A percentile compares a stretch with the other conserved stretches of the same genome.
Evolutionary conservation across 1,139 yeast genomes (phyloP).

Genomic region (Pichia sp.): DNA sequence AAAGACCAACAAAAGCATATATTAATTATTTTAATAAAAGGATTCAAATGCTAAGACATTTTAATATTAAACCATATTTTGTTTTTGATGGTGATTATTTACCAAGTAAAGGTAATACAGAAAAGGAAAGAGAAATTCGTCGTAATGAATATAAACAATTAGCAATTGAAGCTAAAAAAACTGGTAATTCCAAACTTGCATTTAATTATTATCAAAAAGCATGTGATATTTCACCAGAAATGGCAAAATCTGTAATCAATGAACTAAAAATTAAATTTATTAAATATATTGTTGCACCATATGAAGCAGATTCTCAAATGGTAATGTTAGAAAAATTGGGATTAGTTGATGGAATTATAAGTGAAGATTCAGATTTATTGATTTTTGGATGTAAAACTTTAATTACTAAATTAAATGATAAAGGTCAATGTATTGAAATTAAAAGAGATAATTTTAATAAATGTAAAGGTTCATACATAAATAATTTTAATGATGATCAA

Average conservation of each 20-base stretch:
- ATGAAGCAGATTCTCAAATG: slow-evolving; percentile 97
- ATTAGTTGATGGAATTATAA: slow-evolving; percentile 73
- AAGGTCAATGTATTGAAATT: slow-evolving; percentile 70
- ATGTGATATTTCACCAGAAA: slow-evolving; percentile 81
- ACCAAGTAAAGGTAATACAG: slow-evolving; percentile 75
- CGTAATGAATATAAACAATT: slow-evolving; percentile 52
- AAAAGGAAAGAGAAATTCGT: slow-evolving; percentile 50
- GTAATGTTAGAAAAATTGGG: slow-evolving; percentile 78
- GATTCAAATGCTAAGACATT: slow-evolving; percentile 55
- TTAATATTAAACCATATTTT: slow-evolving; percentile 74
- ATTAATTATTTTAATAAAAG: slow-evolving; percentile 54
- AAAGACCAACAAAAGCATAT: slow-evolving; percentile 62
- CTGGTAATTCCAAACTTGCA: slow-evolving; percentile 56
- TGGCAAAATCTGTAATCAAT: slow-evolving; percentile 83
- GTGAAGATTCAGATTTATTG: slow-evolving; percentile 91
- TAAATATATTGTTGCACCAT: slow-evolving; percentile 87
- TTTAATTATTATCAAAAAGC: slow-evolving; percentile 68
- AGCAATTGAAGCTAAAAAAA: slow-evolving; percentile 44
- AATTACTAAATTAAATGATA: slow-evolving; percentile 75
- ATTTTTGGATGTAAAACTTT: slow-evolving; percentile 77
- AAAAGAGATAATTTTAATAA: slow-evolving; percentile 45
- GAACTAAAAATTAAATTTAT: slow-evolving; percentile 56
- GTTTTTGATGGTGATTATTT: slow-evolving; percentile 92
- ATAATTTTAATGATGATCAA: slow-evolving; percentile 47
- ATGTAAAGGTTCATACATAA: slow-evolving; percentile 44